Conservation (phyloP, 805 yeast genomes). For the Wickerhamomyces xylosicus region DNA sequence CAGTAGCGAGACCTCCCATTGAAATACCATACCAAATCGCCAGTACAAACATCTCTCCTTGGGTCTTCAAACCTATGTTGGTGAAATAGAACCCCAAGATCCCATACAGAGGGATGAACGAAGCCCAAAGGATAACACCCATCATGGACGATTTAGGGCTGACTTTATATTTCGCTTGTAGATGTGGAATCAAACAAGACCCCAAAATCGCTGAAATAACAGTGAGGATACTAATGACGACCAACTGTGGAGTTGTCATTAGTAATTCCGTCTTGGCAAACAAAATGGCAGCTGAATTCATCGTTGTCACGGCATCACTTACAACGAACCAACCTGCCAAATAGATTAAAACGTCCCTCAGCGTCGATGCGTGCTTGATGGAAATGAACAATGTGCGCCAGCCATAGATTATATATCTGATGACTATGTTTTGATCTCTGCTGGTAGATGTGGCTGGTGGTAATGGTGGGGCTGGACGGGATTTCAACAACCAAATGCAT, state of each 20-base stretch:
- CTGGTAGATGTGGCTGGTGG: conserved; percentile 13
- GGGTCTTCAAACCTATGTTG: conserved; percentile 46
- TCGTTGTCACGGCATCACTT: conserved; percentile 68
- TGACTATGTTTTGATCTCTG: conserved; percentile 6
- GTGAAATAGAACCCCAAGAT: conserved; percentile 50
- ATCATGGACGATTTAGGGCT: conserved; percentile 40
- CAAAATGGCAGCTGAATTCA: conserved; percentile 68
- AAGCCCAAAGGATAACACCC: conserved; percentile 46
- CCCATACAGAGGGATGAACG: conserved; percentile 65
- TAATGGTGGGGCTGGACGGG: conserved; percentile 31
- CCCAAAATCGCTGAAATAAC: conserved; percentile 63
- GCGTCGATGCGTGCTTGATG: conserved; percentile 44
- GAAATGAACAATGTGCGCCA: conserved; percentile 51
- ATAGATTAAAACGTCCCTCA: conserved; percentile 58
- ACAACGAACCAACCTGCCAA: conserved; percentile 68
- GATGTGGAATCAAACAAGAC: conserved; percentile 45
- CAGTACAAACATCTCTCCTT: conserved; percentile 57
- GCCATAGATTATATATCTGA: conserved; percentile 40
- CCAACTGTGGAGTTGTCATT: conserved; percentile 60
- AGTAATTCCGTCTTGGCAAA: conserved; percentile 63
- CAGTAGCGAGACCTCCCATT: conserved; percentile 62
- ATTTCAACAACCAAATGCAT: conserved; percentile 33
- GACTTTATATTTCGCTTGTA: conserved; percentile 25
- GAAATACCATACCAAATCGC: conserved; percentile 73
- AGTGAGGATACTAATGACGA: conserved; percentile 53